Evolutionary conservation across 2,329 filamentous ascomycete genomes (phyloP).

Genomic region (Tolypocladium amazonense): DNA sequence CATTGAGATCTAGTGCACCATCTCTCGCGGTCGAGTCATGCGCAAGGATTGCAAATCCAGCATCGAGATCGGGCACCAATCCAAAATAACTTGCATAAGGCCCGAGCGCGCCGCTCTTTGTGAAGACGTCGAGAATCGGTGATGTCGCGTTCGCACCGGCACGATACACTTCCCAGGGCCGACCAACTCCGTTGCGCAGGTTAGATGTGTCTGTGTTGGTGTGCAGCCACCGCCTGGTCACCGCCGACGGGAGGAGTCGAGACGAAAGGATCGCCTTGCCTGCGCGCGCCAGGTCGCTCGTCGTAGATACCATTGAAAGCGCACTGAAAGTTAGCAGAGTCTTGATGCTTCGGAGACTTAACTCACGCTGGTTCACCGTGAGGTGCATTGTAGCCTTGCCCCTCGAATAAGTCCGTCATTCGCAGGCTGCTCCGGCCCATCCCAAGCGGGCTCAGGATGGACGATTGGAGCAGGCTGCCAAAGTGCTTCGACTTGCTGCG

Average conservation of each 20-base stretch:
- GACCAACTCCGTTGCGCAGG: not conserved
- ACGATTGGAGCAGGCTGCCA: not conserved
- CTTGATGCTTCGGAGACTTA: not conserved
- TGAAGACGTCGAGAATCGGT: not conserved
- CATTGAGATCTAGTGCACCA: not conserved
- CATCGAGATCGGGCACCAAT: not conserved
- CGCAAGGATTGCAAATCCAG: not conserved
- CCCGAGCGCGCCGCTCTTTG: no score
- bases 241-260: no score
- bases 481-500: not conserved
- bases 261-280: not conserved
- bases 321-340: not conserved
- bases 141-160: no score
- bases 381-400: not conserved
- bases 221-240: no score
- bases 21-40: not conserved
- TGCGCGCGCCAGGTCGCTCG: not conserved
- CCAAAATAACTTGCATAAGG: no score
- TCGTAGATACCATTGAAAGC: not conserved
- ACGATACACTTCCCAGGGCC: no score
- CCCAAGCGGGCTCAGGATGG: not conserved
- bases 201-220: not conserved
- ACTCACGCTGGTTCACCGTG: not conserved
- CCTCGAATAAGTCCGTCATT: not conserved
- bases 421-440: no score